Percentiles rank a stretch among this genome's conserved stretches.
These are phyloP conservation scores for Penicillium palitans DNA, from an alignment of 2,329 filamentous ascomycete species.

Conservation along the genomic window DNA sequence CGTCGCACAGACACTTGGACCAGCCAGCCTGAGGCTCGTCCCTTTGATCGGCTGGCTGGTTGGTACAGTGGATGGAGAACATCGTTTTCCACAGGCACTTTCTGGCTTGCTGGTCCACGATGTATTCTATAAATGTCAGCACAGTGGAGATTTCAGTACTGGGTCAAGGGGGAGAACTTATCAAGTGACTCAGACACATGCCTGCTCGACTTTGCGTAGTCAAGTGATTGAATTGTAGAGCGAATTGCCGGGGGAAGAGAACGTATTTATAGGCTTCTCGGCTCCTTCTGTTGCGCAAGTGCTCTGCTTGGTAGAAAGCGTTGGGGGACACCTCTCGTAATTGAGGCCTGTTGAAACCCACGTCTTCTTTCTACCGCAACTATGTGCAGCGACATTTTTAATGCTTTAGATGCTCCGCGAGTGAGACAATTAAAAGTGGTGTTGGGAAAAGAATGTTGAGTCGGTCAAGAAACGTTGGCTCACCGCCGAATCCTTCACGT, in stretches of 20 bases:
- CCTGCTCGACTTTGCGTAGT: neutral
- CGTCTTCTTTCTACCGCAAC: neutral
- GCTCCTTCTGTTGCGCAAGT: neutral
- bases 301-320: neutral
- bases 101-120: too few species aligned
- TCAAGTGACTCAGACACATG: neutral
- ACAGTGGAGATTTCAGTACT: too few species aligned
- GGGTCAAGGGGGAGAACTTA: neutral
- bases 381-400: neutral
- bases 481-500: neutral
- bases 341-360: neutral
- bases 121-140: too few species aligned
- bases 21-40: too few species aligned
- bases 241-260: neutral
- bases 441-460: neutral
- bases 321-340: neutral
- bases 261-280: slow-evolving; percentile 3
- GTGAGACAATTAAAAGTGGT: neutral
- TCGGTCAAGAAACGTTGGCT: neutral
- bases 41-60: too few species aligned
- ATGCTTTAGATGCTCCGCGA: neutral
- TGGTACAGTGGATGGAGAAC: too few species aligned
- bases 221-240: neutral
- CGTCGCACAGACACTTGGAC: too few species aligned
- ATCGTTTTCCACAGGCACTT: too few species aligned